These are phyloP conservation scores for Tetracentron sinense DNA, from an alignment of 164 flowering plant species.

Conservation along the genomic window DNA sequence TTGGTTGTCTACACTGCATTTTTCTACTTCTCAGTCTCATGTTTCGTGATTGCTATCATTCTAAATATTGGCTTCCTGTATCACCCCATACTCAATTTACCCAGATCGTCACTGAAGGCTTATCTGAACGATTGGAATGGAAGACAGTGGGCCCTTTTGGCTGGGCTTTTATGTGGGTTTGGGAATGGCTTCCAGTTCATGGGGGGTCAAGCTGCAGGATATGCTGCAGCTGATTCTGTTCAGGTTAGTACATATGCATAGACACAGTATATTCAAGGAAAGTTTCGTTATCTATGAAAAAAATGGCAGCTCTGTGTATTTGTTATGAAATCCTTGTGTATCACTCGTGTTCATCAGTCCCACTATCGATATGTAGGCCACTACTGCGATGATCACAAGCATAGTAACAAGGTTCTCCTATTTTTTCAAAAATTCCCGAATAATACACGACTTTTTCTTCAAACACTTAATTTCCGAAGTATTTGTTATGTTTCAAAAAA, in stretches of 20 bases:
- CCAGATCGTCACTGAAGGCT: constrained; percentile 55
- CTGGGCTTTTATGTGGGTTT: constrained; percentile 77
- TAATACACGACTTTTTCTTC: too few relatives aligned
- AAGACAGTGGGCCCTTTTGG: constrained; percentile 75
- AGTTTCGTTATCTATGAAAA: too few relatives aligned
- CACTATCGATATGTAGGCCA: too few relatives aligned
- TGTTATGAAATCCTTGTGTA: too few relatives aligned
- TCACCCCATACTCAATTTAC: constrained; percentile 51
- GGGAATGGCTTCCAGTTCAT: constrained; percentile 84
- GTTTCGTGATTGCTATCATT: constrained; percentile 55
- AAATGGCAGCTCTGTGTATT: too few relatives aligned
- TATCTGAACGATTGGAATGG: constrained; percentile 72
- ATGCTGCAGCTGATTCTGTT: constrained; percentile 83
- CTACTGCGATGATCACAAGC: too few relatives aligned
- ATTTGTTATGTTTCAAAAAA: too few relatives aligned
- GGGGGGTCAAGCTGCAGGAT: constrained; percentile 91
- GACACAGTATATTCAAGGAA: too few relatives aligned
- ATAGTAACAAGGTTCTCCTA: too few relatives aligned
- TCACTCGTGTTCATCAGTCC: too few relatives aligned
- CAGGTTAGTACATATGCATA: constrained; percentile 47
- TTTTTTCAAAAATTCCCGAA: too few relatives aligned
- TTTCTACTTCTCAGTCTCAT: constrained; percentile 71
- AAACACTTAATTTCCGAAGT: too few relatives aligned
- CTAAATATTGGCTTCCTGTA: constrained; percentile 65
- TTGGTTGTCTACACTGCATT: constrained; percentile 74